A percentile compares a stretch with the other conserved stretches of the same genome.
Evolutionary conservation across 1,284 basidiomycete species (phyloP).

Genomic region (Fomitiporia mediterranea): DNA sequence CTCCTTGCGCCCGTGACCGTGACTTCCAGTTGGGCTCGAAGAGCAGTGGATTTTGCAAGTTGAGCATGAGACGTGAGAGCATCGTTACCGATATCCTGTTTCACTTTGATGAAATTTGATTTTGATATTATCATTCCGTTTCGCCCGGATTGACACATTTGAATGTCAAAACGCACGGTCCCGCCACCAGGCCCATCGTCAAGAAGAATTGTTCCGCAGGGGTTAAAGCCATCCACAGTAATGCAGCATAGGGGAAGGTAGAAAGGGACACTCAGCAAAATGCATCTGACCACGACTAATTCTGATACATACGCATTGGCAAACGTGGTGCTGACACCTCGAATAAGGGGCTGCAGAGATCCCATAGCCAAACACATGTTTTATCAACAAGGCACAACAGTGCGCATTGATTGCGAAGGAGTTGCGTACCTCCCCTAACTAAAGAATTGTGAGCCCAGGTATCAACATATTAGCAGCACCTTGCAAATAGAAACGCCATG

Average conservation of each 20-base stretch:
- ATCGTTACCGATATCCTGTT: conserved; percentile 16
- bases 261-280: too few relatives aligned
- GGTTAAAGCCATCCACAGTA: too few relatives aligned
- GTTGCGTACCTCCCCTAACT: conserved; percentile 10
- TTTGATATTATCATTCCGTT: too few relatives aligned
- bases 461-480: not conserved
- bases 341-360: conserved; percentile 8
- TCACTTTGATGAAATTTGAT: too few relatives aligned
- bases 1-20: not conserved
- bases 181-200: too few relatives aligned
- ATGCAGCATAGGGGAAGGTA: too few relatives aligned
- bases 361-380: not conserved
- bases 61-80: conserved; percentile 19
- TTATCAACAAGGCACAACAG: not conserved
- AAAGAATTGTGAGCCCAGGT: not conserved
- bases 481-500: not conserved
- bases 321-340: conserved; percentile 18
- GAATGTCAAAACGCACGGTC: too few relatives aligned
- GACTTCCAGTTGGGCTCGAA: not conserved
- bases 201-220: too few relatives aligned
- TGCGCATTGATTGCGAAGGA: not conserved
- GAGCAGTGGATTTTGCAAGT: conserved; percentile 14
- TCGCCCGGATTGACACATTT: too few relatives aligned
- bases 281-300: too few relatives aligned
- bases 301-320: conserved; percentile 10